Evolutionary conservation across 169 alveolate genomes (phyloP).

Genomic region (Haemoproteus tartakovskyi): DNA sequence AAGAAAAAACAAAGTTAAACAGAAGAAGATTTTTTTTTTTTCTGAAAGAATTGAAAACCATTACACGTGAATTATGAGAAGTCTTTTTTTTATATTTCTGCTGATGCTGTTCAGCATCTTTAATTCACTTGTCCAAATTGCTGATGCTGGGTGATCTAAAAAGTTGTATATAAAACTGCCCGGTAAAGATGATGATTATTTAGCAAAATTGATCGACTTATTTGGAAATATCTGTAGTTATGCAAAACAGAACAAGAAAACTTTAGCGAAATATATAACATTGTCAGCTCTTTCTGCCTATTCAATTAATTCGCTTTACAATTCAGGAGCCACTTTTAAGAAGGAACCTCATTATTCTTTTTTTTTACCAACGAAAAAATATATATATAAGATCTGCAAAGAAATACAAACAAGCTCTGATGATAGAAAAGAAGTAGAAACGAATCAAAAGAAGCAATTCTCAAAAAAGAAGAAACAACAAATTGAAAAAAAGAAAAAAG

Average conservation of each 20-base stretch:
- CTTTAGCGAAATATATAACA: conserved; percentile 13
- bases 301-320: conserved; percentile 31
- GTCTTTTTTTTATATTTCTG: conserved; percentile 4
- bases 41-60: too few species aligned
- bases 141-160: conserved; percentile 64
- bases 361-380: conserved; percentile 29
- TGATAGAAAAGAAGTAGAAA: too few species aligned
- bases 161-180: conserved; percentile 59
- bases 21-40: too few species aligned
- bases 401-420: conserved; percentile 9
- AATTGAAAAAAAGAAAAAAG: too few species aligned
- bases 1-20: too few species aligned
- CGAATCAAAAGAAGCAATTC: too few species aligned
- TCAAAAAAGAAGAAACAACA: too few species aligned
- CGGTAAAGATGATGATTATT: conserved; percentile 62
- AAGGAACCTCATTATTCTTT: conserved; percentile 57
- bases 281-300: conserved; percentile 39
- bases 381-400: conserved; percentile 9
- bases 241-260: conserved; percentile 21
- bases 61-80: conserved; percentile 36
- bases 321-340: conserved; percentile 44
- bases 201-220: conserved; percentile 42
- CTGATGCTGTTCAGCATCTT: conserved; percentile 11
- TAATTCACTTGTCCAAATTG: conserved; percentile 4
- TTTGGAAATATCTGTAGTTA: conserved; percentile 28